A percentile compares a stretch with the other conserved stretches of the same genome.
Evolutionary conservation across 2,329 filamentous ascomycete genomes (phyloP).

Genomic region (Exophiala bonariae): DNA sequence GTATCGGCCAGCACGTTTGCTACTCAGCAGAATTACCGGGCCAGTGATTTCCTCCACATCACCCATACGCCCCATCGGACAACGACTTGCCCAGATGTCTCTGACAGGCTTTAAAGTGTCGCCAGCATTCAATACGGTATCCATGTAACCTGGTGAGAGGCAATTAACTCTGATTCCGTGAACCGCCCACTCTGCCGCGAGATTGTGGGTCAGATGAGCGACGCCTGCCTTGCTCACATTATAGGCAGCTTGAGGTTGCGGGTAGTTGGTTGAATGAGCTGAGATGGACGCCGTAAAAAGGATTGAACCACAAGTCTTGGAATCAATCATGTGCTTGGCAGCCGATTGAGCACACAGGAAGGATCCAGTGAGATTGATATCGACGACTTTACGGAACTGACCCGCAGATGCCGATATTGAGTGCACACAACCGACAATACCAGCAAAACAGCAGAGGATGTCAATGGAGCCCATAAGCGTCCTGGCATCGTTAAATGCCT

Average conservation of each 20-base stretch:
- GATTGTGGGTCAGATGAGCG: constrained; percentile 60
- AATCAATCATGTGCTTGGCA: constrained; percentile 41
- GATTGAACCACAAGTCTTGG: constrained; percentile 67
- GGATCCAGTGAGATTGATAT: constrained; percentile 70
- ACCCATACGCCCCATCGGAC: constrained; percentile 67
- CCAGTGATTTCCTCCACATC: constrained; percentile 63
- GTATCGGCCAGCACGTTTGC: constrained; percentile 61
- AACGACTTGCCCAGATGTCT: constrained; percentile 58
- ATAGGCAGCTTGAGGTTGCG: constrained; percentile 67
- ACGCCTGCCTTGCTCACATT: constrained; percentile 72
- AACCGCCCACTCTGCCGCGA: constrained; percentile 72
- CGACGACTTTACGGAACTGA: constrained; percentile 64
- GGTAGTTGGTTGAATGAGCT: constrained; percentile 55
- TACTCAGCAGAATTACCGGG: constrained; percentile 60
- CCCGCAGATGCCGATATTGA: constrained; percentile 59
- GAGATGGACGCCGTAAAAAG: constrained; percentile 66
- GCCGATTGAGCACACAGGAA: constrained; percentile 71
- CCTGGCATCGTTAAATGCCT: constrained; percentile 43
- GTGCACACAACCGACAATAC: constrained; percentile 64
- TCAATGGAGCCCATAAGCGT: constrained; percentile 27
- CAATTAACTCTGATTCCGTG: constrained; percentile 71
- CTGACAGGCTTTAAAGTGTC: constrained; percentile 56
- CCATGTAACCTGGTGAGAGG: constrained; percentile 74
- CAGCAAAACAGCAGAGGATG: constrained; percentile 65
- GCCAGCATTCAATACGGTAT: constrained; percentile 71